A percentile compares a stretch with the other conserved stretches of the same genome.
phyloP scores from a whole-genome alignment of 164 flowering plant species.

The grape (Vitis vinifera) region ASM3070453v1 NC_081811.1:4952501-4953000 shows the following conservation, averaged over 20 bases:
- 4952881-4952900: constrained; percentile 3
- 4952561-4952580: neutral
- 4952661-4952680: neutral
- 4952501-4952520: constrained; percentile 7
- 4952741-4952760: constrained; percentile 8
- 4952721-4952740: constrained; percentile 4
- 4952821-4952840: neutral
- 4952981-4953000: too few species aligned
- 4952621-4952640: constrained; percentile 1
- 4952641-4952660: neutral
- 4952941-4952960: neutral
- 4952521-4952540: neutral
- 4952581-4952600: neutral
- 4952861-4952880: neutral
- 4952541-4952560: neutral
- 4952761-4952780: neutral
- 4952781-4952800: neutral
- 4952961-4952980: too few species aligned
- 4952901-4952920: neutral
- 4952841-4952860: constrained; percentile 1
- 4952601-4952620: neutral
- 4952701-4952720: neutral
- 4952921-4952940: constrained; percentile 8
- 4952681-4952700: neutral
- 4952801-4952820: neutral